Conservation (phyloP, 2,329 filamentous ascomycete species). For the Apiospora koreana region DNA sequence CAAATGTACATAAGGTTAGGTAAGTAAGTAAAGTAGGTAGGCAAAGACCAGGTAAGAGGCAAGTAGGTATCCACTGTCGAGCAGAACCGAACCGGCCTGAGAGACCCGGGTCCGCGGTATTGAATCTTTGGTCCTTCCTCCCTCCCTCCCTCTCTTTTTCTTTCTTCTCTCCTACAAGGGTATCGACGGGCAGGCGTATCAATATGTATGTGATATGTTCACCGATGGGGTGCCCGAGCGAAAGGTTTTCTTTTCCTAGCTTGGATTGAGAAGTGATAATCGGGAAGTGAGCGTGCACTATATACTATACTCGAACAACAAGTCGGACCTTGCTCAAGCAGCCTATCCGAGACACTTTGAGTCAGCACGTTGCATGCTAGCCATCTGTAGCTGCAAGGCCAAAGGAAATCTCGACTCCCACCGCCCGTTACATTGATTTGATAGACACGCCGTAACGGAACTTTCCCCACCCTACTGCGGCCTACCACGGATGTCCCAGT, state of each 20-base stretch:
- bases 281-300: neutral
- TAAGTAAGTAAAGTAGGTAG: neutral
- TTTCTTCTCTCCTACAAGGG: neutral
- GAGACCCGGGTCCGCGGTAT: neutral
- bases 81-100: neutral
- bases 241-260: no score
- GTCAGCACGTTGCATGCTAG: neutral
- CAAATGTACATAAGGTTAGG: neutral
- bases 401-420: neutral
- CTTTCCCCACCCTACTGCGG: neutral
- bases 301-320: neutral
- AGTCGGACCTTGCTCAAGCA: neutral
- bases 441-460: neutral
- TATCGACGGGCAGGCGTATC: no score
- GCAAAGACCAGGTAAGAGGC: neutral
- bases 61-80: neutral
- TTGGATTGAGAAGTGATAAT: neutral
- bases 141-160: neutral
- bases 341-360: neutral
- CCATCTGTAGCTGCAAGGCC: neutral
- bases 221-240: neutral
- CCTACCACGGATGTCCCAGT: neutral
- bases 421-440: neutral
- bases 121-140: neutral
- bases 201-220: neutral